Conservation (phyloP, 208 protist species). For the Acanthamoeba lenticulata region DNA sequence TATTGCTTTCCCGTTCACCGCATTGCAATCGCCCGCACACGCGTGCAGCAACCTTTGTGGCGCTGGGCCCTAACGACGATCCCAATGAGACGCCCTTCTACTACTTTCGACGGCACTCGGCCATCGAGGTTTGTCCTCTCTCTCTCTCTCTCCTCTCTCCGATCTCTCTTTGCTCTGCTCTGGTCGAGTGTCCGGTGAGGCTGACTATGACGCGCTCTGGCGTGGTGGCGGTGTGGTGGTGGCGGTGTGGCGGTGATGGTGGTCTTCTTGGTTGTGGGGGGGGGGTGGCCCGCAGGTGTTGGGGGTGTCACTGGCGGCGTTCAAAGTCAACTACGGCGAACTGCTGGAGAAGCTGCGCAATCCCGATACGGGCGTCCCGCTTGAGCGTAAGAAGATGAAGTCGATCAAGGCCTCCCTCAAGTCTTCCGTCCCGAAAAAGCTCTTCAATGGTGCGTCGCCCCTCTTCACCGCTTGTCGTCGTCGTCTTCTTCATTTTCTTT, state of each 20-base stretch:
- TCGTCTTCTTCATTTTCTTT: not conserved
- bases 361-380: not conserved
- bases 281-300: not conserved
- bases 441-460: not conserved
- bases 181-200: too few species aligned
- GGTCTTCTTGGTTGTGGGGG: too few species aligned
- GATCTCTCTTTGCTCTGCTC: too few species aligned
- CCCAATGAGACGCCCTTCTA: not conserved
- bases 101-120: not conserved
- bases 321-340: not conserved
- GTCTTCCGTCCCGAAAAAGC: not conserved
- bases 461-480: not conserved
- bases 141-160: not conserved
- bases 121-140: not conserved
- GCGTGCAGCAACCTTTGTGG: not conserved
- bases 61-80: not conserved
- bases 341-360: not conserved
- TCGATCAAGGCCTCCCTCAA: not conserved
- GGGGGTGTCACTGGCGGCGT: not conserved
- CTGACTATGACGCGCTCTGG: too few species aligned
- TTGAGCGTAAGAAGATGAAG: constrained; percentile 42
- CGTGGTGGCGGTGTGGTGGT: not conserved
- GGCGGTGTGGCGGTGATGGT: too few species aligned
- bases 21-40: too few species aligned
- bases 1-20: too few species aligned